These are phyloP conservation scores for Exophiala sp. DNA, from an alignment of 2,329 filamentous ascomycete genomes.

Conservation along the genomic window DNA sequence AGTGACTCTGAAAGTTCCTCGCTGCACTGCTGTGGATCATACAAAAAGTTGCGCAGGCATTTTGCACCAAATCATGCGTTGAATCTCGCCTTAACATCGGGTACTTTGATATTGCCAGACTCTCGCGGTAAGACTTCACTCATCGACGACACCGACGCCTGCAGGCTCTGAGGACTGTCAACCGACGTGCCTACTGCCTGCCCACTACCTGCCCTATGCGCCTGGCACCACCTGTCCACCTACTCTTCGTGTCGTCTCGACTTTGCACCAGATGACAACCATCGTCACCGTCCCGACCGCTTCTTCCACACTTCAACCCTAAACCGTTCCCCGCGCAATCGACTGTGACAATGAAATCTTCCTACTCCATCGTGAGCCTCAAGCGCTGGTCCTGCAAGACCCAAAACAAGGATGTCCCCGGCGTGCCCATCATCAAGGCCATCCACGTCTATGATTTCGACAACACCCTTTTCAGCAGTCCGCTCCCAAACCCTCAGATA, in stretches of 20 bases:
- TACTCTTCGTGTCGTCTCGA: neutral
- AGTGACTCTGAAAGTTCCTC: no score
- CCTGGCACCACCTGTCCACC: neutral
- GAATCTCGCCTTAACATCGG: no score
- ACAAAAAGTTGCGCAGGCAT: neutral
- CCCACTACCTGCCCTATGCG: neutral
- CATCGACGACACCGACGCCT: no score
- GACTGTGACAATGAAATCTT: constrained; percentile 20
- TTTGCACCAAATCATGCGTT: neutral
- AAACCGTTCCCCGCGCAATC: neutral
- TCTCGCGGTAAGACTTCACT: no score
- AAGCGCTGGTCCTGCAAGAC: constrained; percentile 75
- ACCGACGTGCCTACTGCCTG: neutral
- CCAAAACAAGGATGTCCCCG: constrained; percentile 62
- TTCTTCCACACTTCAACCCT: neutral
- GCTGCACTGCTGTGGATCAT: no score
- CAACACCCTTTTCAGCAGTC: constrained; percentile 90
- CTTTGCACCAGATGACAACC: neutral
- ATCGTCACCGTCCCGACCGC: neutral
- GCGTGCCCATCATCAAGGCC: constrained; percentile 61
- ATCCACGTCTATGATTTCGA: constrained; percentile 98
- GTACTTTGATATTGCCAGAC: no score
- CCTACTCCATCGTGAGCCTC: constrained; percentile 63
- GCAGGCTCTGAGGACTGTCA: neutral
- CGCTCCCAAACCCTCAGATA: constrained; percentile 78